Conservation (phyloP, 2,329 filamentous ascomycete species). For the Phialocephala sp. region DNA sequence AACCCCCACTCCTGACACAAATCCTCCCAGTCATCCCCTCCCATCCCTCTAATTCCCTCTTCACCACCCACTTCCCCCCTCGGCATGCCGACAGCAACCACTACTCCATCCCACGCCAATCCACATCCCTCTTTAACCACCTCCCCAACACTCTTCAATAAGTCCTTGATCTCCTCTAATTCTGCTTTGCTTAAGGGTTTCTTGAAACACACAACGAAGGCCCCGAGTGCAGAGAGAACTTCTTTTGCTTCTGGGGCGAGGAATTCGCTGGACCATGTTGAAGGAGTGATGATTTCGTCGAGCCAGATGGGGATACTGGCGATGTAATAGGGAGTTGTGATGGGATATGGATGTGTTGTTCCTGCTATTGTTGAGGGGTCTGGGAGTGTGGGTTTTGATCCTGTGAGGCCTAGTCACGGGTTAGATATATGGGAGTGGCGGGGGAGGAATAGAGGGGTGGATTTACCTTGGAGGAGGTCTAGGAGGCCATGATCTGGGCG, state of each 20-base stretch:
- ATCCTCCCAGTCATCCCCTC: constrained; percentile 64
- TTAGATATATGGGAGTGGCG: constrained; percentile 15
- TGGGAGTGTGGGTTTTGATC: constrained; percentile 48
- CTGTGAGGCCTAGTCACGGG: constrained; percentile 56
- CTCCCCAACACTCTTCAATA: constrained; percentile 59
- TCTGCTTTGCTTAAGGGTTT: constrained; percentile 44
- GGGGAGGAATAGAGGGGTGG: neutral
- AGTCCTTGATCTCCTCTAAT: constrained; percentile 40
- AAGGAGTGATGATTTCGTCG: constrained; percentile 56
- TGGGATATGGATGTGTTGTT: constrained; percentile 59
- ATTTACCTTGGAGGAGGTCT: constrained; percentile 59
- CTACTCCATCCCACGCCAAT: constrained; percentile 68
- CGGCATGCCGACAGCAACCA: constrained; percentile 61
- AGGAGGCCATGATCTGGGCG: constrained; percentile 50
- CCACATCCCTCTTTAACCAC: constrained; percentile 63
- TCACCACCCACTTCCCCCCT: constrained; percentile 39
- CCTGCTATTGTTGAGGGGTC: constrained; percentile 52
- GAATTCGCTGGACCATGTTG: constrained; percentile 61
- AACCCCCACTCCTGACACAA: constrained; percentile 60
- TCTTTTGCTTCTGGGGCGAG: constrained; percentile 65
- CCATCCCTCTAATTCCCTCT: constrained; percentile 47
- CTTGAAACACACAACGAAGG: constrained; percentile 60
- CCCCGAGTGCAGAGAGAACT: constrained; percentile 66
- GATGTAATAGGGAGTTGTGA: constrained; percentile 67
- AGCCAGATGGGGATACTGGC: constrained; percentile 69